Conservation (phyloP, 371 early-diverging fungal genomes). For the Zychaea mexicana region DNA sequence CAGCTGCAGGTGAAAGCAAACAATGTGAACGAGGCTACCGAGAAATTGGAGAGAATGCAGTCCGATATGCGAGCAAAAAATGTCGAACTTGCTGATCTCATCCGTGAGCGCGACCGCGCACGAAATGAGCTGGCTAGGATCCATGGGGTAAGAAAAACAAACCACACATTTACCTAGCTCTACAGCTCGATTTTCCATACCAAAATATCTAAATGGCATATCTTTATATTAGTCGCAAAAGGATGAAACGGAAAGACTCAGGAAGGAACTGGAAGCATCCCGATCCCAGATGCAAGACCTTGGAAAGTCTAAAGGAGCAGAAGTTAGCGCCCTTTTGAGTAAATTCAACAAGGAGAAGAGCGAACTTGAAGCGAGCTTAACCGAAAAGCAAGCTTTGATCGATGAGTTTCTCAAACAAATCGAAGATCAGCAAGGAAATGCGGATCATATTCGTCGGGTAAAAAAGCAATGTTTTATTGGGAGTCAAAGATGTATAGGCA, state of each 20-base stretch:
- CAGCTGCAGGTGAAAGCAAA: constrained; percentile 80
- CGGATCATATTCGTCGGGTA: constrained; percentile 62
- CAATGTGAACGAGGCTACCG: constrained; percentile 75
- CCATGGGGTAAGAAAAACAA: constrained; percentile 38
- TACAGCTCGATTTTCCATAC: no score
- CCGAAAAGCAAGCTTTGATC: constrained; percentile 44
- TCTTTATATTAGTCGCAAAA: constrained; percentile 56
- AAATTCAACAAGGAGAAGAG: constrained; percentile 82
- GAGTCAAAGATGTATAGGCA: not conserved
- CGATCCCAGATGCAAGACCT: constrained; percentile 80
- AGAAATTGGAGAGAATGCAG: constrained; percentile 77
- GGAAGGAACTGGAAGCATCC: constrained; percentile 76
- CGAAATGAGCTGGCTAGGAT: constrained; percentile 73
- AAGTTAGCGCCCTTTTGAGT: constrained; percentile 76
- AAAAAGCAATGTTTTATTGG: not conserved
- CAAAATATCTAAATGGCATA: not conserved
- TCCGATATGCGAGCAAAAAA: constrained; percentile 81
- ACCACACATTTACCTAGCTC: no score
- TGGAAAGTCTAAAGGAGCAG: constrained; percentile 75
- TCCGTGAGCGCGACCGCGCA: constrained; percentile 82
- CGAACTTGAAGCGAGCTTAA: constrained; percentile 71
- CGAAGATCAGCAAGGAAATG: constrained; percentile 69
- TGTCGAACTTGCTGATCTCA: constrained; percentile 79
- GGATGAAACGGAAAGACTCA: constrained; percentile 80
- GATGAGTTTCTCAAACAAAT: constrained; percentile 72